phyloP scores from a whole-genome alignment of 495 filamentous ascomycete species.

The Xylaria nigripes region DNA sequence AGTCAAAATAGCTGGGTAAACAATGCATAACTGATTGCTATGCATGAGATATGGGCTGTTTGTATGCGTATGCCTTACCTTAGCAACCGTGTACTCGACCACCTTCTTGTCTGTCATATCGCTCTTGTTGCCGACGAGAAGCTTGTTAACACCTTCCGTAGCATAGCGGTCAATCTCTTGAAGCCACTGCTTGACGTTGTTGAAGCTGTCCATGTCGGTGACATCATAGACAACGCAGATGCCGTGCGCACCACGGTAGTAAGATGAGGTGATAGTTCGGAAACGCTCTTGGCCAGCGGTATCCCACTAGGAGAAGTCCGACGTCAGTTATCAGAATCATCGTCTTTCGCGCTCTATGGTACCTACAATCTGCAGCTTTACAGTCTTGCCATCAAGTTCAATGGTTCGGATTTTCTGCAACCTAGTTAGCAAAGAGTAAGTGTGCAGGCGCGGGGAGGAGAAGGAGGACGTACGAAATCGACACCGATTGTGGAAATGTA shows the following conservation, averaged over 20 bases:
- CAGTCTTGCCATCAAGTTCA: conserved; percentile 97
- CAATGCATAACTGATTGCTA: neutral
- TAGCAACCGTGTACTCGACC: conserved; percentile 97
- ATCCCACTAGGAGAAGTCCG: conserved; percentile 65
- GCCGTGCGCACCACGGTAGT: conserved; percentile 96
- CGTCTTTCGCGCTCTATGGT: neutral
- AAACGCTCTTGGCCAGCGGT: conserved; percentile 98
- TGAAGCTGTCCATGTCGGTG: conserved; percentile 99
- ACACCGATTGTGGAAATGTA: conserved; percentile 99
- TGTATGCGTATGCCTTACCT: conserved; percentile 51
- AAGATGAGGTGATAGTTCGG: conserved; percentile 98
- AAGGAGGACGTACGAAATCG: conserved; percentile 70
- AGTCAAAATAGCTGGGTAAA: neutral
- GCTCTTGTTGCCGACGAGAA: conserved; percentile 98
- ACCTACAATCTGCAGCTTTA: conserved; percentile 97
- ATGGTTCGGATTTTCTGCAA: conserved; percentile 97
- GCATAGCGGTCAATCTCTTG: conserved; percentile 99
- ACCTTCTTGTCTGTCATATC: conserved; percentile 99
- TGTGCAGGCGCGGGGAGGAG: neutral
- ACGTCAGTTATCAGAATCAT: conserved; percentile 6
- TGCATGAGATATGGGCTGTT: neutral
- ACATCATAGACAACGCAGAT: conserved; percentile 99
- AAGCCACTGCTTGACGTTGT: conserved; percentile 99
- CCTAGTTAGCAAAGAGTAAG: conserved; percentile 18
- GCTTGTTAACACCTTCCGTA: conserved; percentile 98